phyloP scores from a whole-genome alignment of 2,329 filamentous ascomycete genomes.

The Exophiala lecanii-corni region DNA sequence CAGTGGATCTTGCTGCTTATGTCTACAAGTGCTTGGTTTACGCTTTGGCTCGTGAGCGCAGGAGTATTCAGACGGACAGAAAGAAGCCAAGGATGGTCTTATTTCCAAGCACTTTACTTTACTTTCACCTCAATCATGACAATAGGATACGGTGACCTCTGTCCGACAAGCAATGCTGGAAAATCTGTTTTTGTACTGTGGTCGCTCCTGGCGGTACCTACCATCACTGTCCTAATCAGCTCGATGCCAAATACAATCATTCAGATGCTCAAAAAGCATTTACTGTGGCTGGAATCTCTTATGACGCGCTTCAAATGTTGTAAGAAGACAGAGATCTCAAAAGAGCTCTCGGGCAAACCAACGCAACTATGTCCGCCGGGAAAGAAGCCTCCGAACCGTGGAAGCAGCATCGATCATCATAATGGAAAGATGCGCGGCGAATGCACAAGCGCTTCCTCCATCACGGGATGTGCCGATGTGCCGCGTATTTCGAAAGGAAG shows the following conservation, averaged over 20 bases:
- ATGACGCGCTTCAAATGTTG: conserved; percentile 1
- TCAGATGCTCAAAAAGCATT: background rate
- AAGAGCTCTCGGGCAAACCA: background rate
- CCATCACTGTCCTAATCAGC: conserved; percentile 38
- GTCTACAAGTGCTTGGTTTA: conserved; percentile 36
- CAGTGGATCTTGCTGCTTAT: conserved; percentile 38
- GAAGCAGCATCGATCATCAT: background rate
- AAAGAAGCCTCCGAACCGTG: background rate
- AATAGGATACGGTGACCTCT: conserved; percentile 39
- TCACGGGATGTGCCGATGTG: background rate
- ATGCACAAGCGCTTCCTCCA: background rate
- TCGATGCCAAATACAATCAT: conserved; percentile 36
- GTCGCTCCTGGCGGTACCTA: conserved; percentile 37
- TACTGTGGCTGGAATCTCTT: background rate
- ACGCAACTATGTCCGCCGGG: background rate
- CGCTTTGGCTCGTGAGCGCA: conserved; percentile 42
- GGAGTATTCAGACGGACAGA: conserved; percentile 36
- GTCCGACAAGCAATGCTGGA: conserved; percentile 32
- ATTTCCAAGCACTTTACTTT: conserved; percentile 38
- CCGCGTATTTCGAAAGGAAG: background rate
- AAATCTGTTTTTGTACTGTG: conserved; percentile 39
- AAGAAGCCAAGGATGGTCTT: conserved; percentile 30
- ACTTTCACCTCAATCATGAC: conserved; percentile 36
- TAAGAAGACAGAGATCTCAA: conserved; percentile 9
- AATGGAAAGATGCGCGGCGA: conserved; percentile 1